Evolutionary conservation across 108 stramenopile species (phyloP).

Genomic region (Aurantiochytrium sp.): DNA sequence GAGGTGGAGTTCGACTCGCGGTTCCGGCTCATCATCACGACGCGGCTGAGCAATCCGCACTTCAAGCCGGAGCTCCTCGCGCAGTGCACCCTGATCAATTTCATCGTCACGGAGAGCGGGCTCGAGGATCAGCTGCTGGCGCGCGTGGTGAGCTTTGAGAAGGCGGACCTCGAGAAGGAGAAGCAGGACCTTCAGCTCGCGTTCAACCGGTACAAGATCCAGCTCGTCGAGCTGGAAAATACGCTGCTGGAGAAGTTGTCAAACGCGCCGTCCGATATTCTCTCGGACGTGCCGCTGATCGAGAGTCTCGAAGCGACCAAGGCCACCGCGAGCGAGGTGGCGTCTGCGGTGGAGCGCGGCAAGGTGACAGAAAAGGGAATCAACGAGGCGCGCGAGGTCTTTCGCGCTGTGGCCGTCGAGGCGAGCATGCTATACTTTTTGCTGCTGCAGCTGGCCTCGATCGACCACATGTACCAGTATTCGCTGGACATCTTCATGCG

Average conservation of each 20-base stretch:
- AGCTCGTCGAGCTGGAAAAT: conserved; percentile 61
- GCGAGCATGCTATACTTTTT: conserved; percentile 49
- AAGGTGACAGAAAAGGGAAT: conserved; percentile 29
- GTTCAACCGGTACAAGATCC: conserved; percentile 52
- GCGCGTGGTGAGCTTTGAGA: conserved; percentile 39
- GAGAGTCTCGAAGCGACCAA: conserved; percentile 61
- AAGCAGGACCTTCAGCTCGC: conserved; percentile 38
- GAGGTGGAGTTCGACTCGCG: conserved; percentile 56
- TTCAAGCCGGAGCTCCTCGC: conserved; percentile 61
- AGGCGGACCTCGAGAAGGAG: conserved; percentile 43
- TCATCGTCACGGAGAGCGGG: conserved; percentile 50
- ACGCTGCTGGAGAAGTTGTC: conserved; percentile 55
- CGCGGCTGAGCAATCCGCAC: conserved; percentile 60
- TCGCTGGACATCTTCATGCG: conserved; percentile 40
- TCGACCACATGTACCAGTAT: conserved; percentile 54
- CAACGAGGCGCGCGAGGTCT: conserved; percentile 49
- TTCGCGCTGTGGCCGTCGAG: conserved; percentile 47
- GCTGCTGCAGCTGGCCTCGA: conserved; percentile 37
- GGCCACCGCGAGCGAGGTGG: conserved; percentile 52
- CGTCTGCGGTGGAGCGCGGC: conserved; percentile 26
- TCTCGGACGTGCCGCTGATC: conserved; percentile 56
- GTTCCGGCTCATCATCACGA: conserved; percentile 61
- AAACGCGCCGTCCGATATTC: conserved; percentile 61
- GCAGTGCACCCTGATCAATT: conserved; percentile 54
- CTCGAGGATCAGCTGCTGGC: conserved; percentile 57